phyloP scores from a whole-genome alignment of 2,329 filamentous ascomycete genomes.

The Botrytis sinoallii region DNA sequence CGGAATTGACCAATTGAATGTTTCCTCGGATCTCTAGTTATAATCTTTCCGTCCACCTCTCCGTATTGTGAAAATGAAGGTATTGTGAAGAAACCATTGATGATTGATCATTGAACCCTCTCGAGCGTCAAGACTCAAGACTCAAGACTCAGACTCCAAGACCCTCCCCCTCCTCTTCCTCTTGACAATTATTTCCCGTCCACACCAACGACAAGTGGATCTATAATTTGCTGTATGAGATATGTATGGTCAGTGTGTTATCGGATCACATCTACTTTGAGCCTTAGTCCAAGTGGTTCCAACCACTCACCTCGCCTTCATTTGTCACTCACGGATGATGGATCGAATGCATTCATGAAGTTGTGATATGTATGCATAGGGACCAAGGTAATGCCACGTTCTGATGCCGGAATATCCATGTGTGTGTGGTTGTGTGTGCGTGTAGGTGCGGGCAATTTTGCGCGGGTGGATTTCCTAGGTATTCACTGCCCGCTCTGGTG shows the following conservation, averaged over 20 bases:
- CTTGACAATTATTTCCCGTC: background rate
- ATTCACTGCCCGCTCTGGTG: background rate
- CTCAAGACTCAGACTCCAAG: background rate
- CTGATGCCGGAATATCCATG: background rate
- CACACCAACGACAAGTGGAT: background rate
- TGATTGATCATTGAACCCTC: background rate
- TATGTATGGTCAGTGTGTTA: background rate
- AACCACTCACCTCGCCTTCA: background rate
- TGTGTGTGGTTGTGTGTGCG: background rate
- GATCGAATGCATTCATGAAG: background rate
- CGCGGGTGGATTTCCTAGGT: background rate
- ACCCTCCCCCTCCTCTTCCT: background rate
- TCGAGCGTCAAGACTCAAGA: background rate
- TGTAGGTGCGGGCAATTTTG: background rate
- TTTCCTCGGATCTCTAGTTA: background rate
- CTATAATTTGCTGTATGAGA: background rate
- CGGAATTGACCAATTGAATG: background rate
- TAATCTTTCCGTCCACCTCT: background rate
- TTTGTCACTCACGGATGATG: background rate
- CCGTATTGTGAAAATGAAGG: background rate
- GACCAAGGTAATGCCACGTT: background rate
- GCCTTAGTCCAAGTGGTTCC: background rate
- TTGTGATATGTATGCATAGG: background rate
- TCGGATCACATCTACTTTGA: constrained; percentile 8
- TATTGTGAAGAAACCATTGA: background rate